These are phyloP conservation scores for Sinapis alba DNA, from an alignment of 441 rosid species.

Conservation along the genomic window DNA sequence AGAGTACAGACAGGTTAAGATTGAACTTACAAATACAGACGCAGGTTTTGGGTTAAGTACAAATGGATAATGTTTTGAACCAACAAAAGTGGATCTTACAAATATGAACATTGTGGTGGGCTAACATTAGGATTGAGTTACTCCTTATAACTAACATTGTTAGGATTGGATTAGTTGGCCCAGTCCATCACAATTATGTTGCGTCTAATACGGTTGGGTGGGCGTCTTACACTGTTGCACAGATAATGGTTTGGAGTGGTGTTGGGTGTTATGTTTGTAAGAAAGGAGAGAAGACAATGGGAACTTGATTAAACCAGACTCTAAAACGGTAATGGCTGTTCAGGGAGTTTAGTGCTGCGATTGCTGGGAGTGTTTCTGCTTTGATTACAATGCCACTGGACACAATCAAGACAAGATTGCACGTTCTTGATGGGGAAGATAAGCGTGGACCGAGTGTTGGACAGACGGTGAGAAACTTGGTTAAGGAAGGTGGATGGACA, in stretches of 20 bases:
- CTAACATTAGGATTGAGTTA: background rate
- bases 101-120: constrained; percentile 3
- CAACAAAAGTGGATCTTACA: constrained; percentile 4
- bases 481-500: constrained; percentile 81
- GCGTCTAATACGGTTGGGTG: constrained; percentile 74
- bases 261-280: constrained; percentile 46
- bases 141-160: background rate
- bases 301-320: constrained; percentile 48
- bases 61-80: background rate
- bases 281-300: constrained; percentile 37
- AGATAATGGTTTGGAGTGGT: constrained; percentile 54
- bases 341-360: constrained; percentile 90
- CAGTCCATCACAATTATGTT: constrained; percentile 6
- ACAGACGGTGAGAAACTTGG: constrained; percentile 69
- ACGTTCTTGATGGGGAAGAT: constrained; percentile 77
- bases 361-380: constrained; percentile 92
- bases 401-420: constrained; percentile 90
- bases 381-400: constrained; percentile 92
- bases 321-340: constrained; percentile 74
- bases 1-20: background rate
- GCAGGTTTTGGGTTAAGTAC: background rate
- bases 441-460: constrained; percentile 66
- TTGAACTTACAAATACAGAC: too few species aligned
- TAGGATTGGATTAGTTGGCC: background rate
- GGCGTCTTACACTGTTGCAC: constrained; percentile 66